Evolutionary conservation across 768 basidiomycete genomes (phyloP), one percentile per base, ranked within the genome.

Genomic region (Psilocybe sp.): DNA sequence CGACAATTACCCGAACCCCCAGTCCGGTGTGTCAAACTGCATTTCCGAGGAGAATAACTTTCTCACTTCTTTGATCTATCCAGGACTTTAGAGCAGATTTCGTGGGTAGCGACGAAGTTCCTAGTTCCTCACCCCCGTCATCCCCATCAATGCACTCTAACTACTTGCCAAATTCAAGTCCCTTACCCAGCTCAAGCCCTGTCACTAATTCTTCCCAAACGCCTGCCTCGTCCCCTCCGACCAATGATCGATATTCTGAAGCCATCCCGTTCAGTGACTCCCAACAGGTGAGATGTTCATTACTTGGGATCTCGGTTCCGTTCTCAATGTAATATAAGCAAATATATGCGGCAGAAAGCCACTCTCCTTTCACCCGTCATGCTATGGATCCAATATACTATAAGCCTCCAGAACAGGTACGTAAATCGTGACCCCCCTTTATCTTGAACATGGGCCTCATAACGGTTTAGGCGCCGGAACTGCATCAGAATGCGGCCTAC

Each of bases 121-220:
- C 49, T 45, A 56, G 53, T 56, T 61, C 60, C 40, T 59, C 61
- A 48, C 63, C 60, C 45, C 57, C 57, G 51, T 56, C 57, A 49
- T 64, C 62, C 16, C 57, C 62, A 44, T 56, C 61, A 46, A 59
- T 58, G 58, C 53, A 46, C 46, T 58, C 60, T 15, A 56, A 53
- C 47, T 69, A 69, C 39, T 58, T 66, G 33, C 78, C 76, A 20
- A 75, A 71, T 52, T 82, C 80, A 9, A 81, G 78, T 53, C 78
- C 80, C 18, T 40, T 60, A 40, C 54, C 62, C 12, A 57, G 49
- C 51, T 55, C 62, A 47, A 61, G 56, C 38, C 54, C 62, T 34
- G 44, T 53, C 19, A 54, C 52, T 35, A 47, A 37, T 18, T 23
- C 41, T 10, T 46, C 45, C 46, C 54, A 49, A 23, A 60, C 55